phyloP scores from a whole-genome alignment of 1,284 basidiomycete species.

The Cystobasidiaceae sp. region DNA sequence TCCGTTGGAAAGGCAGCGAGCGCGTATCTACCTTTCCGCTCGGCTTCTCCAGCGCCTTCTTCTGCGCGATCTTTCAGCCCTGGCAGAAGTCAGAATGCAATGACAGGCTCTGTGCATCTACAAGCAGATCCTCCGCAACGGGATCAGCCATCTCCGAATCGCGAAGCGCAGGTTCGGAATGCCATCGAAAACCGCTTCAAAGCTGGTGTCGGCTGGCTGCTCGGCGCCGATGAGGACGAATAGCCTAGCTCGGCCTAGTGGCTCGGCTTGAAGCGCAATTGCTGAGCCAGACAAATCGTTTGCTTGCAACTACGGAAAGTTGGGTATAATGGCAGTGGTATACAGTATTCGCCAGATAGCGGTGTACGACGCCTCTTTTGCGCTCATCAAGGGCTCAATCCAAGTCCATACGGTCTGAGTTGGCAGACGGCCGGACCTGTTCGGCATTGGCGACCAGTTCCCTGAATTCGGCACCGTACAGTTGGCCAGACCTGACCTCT shows the following conservation, averaged over 20 bases:
- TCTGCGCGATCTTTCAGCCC: neutral
- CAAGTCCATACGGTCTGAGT: slow-evolving; percentile 19
- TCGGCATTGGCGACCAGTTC: slow-evolving; percentile 14
- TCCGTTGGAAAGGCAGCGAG: slow-evolving; percentile 30
- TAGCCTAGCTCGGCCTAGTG: neutral
- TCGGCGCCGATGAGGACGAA: slow-evolving; percentile 60
- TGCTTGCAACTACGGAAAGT: no score
- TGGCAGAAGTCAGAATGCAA: neutral
- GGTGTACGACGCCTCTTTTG: no score
- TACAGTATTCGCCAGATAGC: no score
- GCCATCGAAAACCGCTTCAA: slow-evolving; percentile 68
- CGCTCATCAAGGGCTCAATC: slow-evolving; percentile 1
- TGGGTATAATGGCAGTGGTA: no score
- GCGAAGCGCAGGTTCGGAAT: slow-evolving; percentile 55
- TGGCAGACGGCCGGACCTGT: neutral
- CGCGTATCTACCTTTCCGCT: slow-evolving; percentile 25
- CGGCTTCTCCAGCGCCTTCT: neutral
- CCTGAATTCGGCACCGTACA: slow-evolving; percentile 24
- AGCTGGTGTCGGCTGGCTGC: slow-evolving; percentile 78
- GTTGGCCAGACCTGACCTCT: neutral
- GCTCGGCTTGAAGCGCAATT: no score
- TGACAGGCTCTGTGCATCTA: neutral
- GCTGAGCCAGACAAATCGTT: no score
- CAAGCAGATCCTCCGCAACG: neutral
- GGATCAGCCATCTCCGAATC: neutral